These are phyloP conservation scores for Epicoccum nigrum DNA, from an alignment of 2,329 filamentous ascomycete genomes.

Conservation along the genomic window DNA sequence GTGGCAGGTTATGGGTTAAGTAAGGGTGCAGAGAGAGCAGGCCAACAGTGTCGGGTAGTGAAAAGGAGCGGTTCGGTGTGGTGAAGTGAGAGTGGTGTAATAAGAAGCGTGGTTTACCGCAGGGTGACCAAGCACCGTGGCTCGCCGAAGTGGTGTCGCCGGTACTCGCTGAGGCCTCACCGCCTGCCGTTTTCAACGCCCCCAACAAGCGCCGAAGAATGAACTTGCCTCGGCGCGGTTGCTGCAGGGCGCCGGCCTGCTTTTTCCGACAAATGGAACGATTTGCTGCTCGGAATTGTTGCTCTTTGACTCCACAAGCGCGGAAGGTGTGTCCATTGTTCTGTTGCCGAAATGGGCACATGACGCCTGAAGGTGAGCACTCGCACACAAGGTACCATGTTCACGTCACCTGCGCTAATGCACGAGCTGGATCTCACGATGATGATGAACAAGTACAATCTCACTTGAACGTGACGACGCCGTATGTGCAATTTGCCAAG, in stretches of 20 bases:
- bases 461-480: conserved; percentile 1
- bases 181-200: conserved; percentile 19
- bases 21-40: conserved; percentile 11
- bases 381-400: neutral
- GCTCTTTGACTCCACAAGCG: neutral
- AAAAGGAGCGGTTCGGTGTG: conserved; percentile 11
- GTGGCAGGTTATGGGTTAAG: neutral
- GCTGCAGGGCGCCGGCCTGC: conserved; percentile 8
- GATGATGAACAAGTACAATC: conserved; percentile 1
- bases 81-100: conserved; percentile 12
- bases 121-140: conserved; percentile 28
- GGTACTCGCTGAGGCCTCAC: conserved; percentile 25
- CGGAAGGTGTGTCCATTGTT: neutral
- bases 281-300: conserved; percentile 19
- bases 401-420: conserved; percentile 18
- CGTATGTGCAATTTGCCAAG: neutral
- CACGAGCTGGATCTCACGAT: conserved; percentile 8
- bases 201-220: conserved; percentile 10
- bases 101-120: conserved; percentile 11
- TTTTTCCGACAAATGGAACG: too few species aligned
- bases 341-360: conserved; percentile 12
- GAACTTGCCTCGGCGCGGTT: conserved; percentile 4
- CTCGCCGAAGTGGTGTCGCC: conserved; percentile 27
- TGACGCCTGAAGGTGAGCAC: conserved; percentile 5
- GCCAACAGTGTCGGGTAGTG: neutral